phyloP scores from a whole-genome alignment of 305 asterid genomes.

The Ruellia speciosa region DNA sequence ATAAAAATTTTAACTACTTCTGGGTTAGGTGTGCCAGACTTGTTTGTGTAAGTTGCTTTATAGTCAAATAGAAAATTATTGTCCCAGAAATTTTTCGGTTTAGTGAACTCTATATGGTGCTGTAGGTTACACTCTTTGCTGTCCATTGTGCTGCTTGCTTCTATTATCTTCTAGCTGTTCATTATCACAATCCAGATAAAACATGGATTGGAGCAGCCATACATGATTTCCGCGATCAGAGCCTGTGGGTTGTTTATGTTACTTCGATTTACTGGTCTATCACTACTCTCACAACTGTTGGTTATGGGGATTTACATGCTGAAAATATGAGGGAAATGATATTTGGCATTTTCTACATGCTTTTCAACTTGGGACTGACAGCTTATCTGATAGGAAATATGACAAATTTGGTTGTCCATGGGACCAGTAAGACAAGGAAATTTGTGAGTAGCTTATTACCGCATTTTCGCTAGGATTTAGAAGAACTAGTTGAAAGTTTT shows the following conservation, averaged over 20 bases:
- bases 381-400: conserved; percentile 54
- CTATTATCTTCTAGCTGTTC: conserved; percentile 68
- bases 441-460: conserved; percentile 34
- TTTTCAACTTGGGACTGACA: conserved; percentile 43
- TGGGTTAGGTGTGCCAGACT: conserved; percentile 79
- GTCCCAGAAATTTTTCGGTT: not conserved
- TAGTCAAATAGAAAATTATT: not conserved
- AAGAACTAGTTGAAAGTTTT: not conserved
- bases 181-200: conserved; percentile 42
- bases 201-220: conserved; percentile 66
- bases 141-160: conserved; percentile 91
- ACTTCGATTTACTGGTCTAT: conserved; percentile 55
- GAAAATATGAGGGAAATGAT: conserved; percentile 46
- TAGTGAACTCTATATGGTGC: conserved; percentile 10
- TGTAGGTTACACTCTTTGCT: conserved; percentile 77
- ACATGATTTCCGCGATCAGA: conserved; percentile 27
- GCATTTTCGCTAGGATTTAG: not conserved
- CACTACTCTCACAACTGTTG: conserved; percentile 52
- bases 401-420: conserved; percentile 53
- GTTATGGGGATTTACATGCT: conserved; percentile 61
- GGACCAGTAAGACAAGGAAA: conserved; percentile 42
- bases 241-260: conserved; percentile 41
- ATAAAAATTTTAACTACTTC: conserved; percentile 76
- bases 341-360: conserved; percentile 38
- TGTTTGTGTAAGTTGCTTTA: conserved; percentile 50